A percentile compares a stretch with the other conserved stretches of the same genome.
phyloP scores from a whole-genome alignment of 371 early-diverging fungal species.

The Nematocida major region DNA sequence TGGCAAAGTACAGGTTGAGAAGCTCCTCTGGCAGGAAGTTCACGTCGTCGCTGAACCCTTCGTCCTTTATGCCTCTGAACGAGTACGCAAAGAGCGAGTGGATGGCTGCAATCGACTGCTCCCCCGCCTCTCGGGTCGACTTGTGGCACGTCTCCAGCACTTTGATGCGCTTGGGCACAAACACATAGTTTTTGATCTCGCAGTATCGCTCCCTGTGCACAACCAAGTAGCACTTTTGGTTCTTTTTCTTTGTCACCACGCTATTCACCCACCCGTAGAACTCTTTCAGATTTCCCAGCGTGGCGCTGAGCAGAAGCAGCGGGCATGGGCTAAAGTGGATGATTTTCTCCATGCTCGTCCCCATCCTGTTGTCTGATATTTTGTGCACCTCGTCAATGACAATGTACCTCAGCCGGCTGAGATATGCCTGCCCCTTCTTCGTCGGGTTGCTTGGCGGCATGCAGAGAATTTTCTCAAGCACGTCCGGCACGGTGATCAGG shows the following conservation, averaged over 20 bases:
- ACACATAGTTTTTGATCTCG: slow-evolving; percentile 62
- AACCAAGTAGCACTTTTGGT: slow-evolving; percentile 58
- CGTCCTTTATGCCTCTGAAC: slow-evolving; percentile 59
- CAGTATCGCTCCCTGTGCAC: slow-evolving; percentile 63
- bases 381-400: slow-evolving; percentile 69
- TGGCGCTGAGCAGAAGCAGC: slow-evolving; percentile 67
- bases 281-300: slow-evolving; percentile 66
- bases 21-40: slow-evolving; percentile 65
- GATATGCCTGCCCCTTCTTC: slow-evolving; percentile 22
- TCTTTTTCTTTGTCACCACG: slow-evolving; percentile 59
- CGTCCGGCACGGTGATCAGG: slow-evolving; percentile 67
- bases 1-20: slow-evolving; percentile 60
- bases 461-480: slow-evolving; percentile 61
- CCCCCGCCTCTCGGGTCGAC: slow-evolving; percentile 27
- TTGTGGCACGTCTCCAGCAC: slow-evolving; percentile 37
- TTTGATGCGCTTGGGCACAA: slow-evolving; percentile 33
- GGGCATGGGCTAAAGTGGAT: slow-evolving; percentile 66
- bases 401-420: slow-evolving; percentile 65
- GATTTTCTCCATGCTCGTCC: slow-evolving; percentile 66
- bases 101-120: slow-evolving; percentile 50
- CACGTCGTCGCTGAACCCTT: slow-evolving; percentile 64
- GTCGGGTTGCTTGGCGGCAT: slow-evolving; percentile 36
- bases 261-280: slow-evolving; percentile 64
- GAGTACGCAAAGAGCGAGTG: slow-evolving; percentile 64
- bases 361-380: slow-evolving; percentile 65